A percentile compares a stretch with the other conserved stretches of the same genome.
Evolutionary conservation across 306 rosid genomes (phyloP).

Genomic region (Cicer arietinum): DNA sequence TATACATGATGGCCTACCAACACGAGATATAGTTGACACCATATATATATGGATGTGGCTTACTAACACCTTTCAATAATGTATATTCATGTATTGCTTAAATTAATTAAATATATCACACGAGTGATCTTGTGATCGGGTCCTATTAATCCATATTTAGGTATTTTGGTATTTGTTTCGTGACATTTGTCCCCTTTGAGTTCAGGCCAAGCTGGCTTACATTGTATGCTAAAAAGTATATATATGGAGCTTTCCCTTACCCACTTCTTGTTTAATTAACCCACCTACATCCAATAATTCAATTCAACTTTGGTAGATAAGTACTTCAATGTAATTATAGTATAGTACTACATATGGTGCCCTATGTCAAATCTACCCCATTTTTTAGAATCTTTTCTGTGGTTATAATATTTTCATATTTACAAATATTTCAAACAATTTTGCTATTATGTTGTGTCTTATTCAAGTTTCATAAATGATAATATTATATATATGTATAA

Average conservation of each 20-base stretch:
- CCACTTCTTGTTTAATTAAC: conserved; percentile 29
- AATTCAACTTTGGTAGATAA: neutral
- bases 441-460: too few species aligned
- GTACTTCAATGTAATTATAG: neutral
- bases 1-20: conserved; percentile 43
- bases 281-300: neutral
- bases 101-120: conserved; percentile 44
- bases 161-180: conserved; percentile 26
- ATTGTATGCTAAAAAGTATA: conserved; percentile 6
- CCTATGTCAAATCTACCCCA: conserved; percentile 7
- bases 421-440: too few species aligned
- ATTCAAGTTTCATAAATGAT: too few species aligned
- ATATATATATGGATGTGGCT: conserved; percentile 37
- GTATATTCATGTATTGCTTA: conserved; percentile 39
- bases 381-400: too few species aligned
- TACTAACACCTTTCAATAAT: conserved; percentile 40
- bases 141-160: conserved; percentile 44
- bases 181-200: conserved; percentile 37
- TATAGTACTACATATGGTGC: neutral
- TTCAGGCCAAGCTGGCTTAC: conserved; percentile 38
- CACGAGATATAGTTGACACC: conserved; percentile 15
- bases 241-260: conserved; percentile 33
- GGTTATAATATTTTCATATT: too few species aligned
- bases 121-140: conserved; percentile 39
- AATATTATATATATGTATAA: too few species aligned